phyloP scores from a whole-genome alignment of 2,329 filamentous ascomycete genomes.

The Tolypocladium endophyticum region DNA sequence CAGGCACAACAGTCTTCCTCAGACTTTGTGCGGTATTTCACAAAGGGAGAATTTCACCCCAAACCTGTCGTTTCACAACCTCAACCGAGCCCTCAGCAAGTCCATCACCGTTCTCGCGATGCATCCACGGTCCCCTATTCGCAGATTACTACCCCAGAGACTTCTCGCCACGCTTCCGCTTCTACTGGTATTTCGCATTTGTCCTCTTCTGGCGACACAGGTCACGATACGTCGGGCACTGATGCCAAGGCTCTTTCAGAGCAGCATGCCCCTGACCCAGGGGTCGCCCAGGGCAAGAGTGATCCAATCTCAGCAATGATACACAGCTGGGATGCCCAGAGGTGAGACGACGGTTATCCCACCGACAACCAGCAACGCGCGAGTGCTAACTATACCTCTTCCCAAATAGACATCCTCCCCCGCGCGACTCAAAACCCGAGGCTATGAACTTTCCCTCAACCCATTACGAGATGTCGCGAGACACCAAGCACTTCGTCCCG shows the following conservation, averaged over 20 bases:
- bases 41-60: slow-evolving; percentile 42
- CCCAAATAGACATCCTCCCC: slow-evolving; percentile 46
- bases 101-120: neutral
- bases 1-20: slow-evolving; percentile 9
- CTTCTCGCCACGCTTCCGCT: neutral
- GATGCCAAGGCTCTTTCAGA: neutral
- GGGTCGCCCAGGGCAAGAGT: neutral
- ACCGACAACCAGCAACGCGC: neutral
- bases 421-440: slow-evolving; percentile 65
- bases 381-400: neutral
- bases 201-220: neutral
- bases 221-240: too few species aligned
- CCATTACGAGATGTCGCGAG: slow-evolving; percentile 75
- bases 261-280: neutral
- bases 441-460: slow-evolving; percentile 70
- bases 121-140: neutral
- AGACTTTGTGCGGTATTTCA: slow-evolving; percentile 39
- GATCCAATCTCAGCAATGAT: slow-evolving; percentile 5
- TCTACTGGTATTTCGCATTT: neutral
- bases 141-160: neutral
- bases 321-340: slow-evolving; percentile 44
- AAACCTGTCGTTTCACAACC: slow-evolving; percentile 9
- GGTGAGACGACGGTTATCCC: slow-evolving; percentile 23
- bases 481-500: slow-evolving; percentile 64
- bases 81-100: neutral